phyloP scores from a whole-genome alignment of 176 grass and related monocot genomes.

The Thinopyrum elongatum region DNA sequence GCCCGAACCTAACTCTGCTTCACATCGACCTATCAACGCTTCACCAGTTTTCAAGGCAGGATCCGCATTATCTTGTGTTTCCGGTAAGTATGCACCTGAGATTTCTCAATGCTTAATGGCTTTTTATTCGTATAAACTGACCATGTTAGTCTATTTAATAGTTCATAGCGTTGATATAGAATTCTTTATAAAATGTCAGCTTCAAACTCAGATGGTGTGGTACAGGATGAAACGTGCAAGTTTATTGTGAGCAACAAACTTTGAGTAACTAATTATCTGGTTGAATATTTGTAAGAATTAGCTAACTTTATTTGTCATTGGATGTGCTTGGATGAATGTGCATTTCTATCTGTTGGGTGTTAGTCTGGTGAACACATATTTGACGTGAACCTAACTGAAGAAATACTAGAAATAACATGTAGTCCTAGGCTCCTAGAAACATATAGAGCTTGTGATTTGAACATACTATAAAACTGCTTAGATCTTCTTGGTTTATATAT shows the following conservation, averaged over 20 bases:
- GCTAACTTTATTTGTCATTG: neutral
- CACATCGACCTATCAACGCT: neutral
- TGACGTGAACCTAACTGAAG: neutral
- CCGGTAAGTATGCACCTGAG: neutral
- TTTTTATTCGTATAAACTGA: neutral
- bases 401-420: neutral
- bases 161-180: neutral
- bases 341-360: neutral
- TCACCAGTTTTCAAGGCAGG: neutral
- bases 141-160: neutral
- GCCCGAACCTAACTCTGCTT: slow-evolving; percentile 9
- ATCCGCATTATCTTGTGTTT: neutral
- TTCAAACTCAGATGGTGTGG: neutral
- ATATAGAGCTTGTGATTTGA: neutral
- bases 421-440: neutral
- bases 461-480: neutral
- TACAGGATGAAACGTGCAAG: neutral
- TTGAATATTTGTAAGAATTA: neutral
- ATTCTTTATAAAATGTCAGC: neutral
- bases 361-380: neutral
- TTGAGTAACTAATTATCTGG: neutral
- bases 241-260: neutral
- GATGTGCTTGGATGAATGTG: neutral
- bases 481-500: too few species aligned
- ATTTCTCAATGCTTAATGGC: neutral